Conservation (phyloP, 2,329 filamentous ascomycete species). For the Emergomyces pasteurianus region DNA sequence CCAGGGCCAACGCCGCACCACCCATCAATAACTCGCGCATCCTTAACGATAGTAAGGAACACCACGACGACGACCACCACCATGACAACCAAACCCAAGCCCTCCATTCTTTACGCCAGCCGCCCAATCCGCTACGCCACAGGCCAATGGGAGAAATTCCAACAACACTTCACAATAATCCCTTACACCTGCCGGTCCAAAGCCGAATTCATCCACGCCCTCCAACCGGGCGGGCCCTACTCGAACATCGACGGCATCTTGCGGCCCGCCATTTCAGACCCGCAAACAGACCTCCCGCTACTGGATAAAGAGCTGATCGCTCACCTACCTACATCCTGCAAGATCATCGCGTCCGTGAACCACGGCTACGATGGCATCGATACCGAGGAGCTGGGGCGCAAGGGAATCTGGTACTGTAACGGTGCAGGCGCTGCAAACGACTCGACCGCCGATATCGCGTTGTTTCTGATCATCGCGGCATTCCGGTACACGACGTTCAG, state of each 20-base stretch:
- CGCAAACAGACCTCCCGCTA: constrained; percentile 3
- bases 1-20: neutral
- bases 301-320: constrained; percentile 9
- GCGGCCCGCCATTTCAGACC: constrained; percentile 6
- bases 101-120: constrained; percentile 9
- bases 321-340: constrained; percentile 8
- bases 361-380: constrained; percentile 11
- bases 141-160: constrained; percentile 7
- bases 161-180: constrained; percentile 9
- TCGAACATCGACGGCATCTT: constrained; percentile 10
- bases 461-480: constrained; percentile 10
- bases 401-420: constrained; percentile 11
- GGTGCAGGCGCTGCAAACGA: constrained; percentile 9
- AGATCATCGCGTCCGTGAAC: constrained; percentile 10
- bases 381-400: constrained; percentile 8
- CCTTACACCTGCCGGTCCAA: constrained; percentile 6
- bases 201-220: constrained; percentile 6
- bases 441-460: constrained; percentile 10
- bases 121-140: constrained; percentile 5
- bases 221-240: constrained; percentile 8
- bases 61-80: neutral
- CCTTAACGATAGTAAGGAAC: neutral
- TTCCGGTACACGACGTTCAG: constrained; percentile 9
- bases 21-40: neutral
- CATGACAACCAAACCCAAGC: constrained; percentile 6